Base-by-base conservation (phyloP, 2,329 filamentous ascomycete species). In the Hymenoscyphus albidus region DNA sequence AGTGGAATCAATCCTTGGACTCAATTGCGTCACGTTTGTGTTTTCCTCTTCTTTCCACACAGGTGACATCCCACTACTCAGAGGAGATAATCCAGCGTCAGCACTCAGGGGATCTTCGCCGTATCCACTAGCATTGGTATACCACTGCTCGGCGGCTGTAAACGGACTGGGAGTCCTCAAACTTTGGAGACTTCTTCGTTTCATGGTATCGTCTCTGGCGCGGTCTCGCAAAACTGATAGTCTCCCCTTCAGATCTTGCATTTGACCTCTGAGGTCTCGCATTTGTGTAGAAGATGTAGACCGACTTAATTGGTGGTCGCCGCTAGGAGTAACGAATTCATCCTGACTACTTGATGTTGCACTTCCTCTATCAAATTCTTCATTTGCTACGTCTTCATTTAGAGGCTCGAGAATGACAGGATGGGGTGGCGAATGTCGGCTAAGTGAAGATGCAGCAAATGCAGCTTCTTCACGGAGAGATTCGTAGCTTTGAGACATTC, bases 161-260 rank as follows among this genome's bases (percentile, higher is more conserved):
- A 76, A 75, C 1, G 75, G 74, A 86, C 83, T 56, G 81, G 87
- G 74, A 80, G 88, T 32, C 51, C 86, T 81, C 64, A 89, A 74
- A 69, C 80, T 88, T 69, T 87, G 83, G 59, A 88, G 74, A 74
- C 87, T 90, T 61, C 83, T 82, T 62, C 88, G 81, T 65, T 83
- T 81, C 70, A 90, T 76, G 63, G 80, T 85, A 68, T 91, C 88
- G 70, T 89, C 86, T 61, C 86, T 81, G 10, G 86, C 84, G 65
- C 84, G 83, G 67, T 87, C 83, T 71, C 86, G 85, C 44, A 91
- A 75, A n/a, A 80, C 84, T 5, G 87, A 88, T 44, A 91, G 87
- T 65, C 87, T 86, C 65, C 85, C 86, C 71, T 88, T 88, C 44
- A 91, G 77, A 65, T 86, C 87, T 62, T 85, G 83, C 84, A 91